phyloP scores from a whole-genome alignment of 1,139 yeast genomes.

The Saccharomyces uvarum region DNA sequence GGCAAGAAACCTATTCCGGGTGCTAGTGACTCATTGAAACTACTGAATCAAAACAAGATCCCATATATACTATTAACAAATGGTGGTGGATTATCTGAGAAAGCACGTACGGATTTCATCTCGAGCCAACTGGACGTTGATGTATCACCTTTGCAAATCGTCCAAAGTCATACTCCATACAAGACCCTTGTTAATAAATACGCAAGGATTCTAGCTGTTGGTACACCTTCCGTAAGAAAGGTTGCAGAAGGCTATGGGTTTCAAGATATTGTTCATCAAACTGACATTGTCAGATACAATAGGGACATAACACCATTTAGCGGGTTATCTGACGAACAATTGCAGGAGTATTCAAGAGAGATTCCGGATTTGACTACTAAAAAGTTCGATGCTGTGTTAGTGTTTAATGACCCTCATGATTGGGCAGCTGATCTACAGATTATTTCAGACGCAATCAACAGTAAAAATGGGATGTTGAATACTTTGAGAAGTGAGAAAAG shows the following conservation, averaged over 20 bases:
- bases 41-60: slow-evolving; percentile 47
- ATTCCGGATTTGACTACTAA: slow-evolving; percentile 32
- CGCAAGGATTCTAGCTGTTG: slow-evolving; percentile 67
- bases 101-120: slow-evolving; percentile 50
- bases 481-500: slow-evolving; percentile 40
- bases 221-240: slow-evolving; percentile 68
- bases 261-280: slow-evolving; percentile 64
- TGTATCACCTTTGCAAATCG: slow-evolving; percentile 57
- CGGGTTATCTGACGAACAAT: slow-evolving; percentile 62
- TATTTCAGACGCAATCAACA: slow-evolving; percentile 61
- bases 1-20: slow-evolving; percentile 64
- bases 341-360: slow-evolving; percentile 39
- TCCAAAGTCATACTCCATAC: slow-evolving; percentile 91
- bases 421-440: slow-evolving; percentile 82
- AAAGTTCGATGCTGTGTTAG: slow-evolving; percentile 70
- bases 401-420: slow-evolving; percentile 88
- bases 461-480: slow-evolving; percentile 58
- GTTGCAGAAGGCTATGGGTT: slow-evolving; percentile 82
- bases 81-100: slow-evolving; percentile 84
- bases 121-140: slow-evolving; percentile 43
- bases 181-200: slow-evolving; percentile 48
- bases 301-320: slow-evolving; percentile 45
- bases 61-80: slow-evolving; percentile 85
- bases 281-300: slow-evolving; percentile 55
- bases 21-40: slow-evolving; percentile 57